Conservation (phyloP, 495 filamentous ascomycete genomes). For the Halenospora varia region DNA sequence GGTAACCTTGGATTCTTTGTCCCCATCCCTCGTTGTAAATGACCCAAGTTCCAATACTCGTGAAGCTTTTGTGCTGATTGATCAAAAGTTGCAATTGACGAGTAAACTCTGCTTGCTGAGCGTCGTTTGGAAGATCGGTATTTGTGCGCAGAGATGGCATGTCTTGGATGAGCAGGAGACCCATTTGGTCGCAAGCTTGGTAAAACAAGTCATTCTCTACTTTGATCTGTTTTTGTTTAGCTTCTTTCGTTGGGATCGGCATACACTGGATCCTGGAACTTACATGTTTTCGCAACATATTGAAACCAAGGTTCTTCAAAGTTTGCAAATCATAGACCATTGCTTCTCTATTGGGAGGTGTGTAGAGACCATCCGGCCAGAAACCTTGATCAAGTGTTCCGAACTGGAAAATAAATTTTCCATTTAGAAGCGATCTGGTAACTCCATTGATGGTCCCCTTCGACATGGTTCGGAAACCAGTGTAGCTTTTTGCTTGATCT, state of each 20-base stretch:
- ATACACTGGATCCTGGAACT: constrained; percentile 20
- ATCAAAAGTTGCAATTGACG: constrained; percentile 59
- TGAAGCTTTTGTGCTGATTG: constrained; percentile 57
- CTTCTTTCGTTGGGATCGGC: too few species aligned
- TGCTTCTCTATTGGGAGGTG: constrained; percentile 55
- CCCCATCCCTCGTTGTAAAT: constrained; percentile 75
- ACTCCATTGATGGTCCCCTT: constrained; percentile 50
- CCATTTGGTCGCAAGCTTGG: constrained; percentile 60
- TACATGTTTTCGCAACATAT: constrained; percentile 66
- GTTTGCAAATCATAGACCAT: constrained; percentile 61
- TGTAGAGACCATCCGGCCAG: constrained; percentile 65
- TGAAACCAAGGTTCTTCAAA: constrained; percentile 59
- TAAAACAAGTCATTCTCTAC: constrained; percentile 63
- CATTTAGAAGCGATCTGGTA: constrained; percentile 58
- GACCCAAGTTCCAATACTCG: constrained; percentile 43
- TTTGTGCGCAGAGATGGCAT: constrained; percentile 53
- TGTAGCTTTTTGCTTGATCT: constrained; percentile 56
- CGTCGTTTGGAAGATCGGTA: constrained; percentile 36
- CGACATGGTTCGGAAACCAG: constrained; percentile 61
- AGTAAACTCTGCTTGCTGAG: constrained; percentile 54
- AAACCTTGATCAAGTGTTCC: constrained; percentile 66
- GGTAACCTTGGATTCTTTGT: constrained; percentile 43
- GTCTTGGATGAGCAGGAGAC: constrained; percentile 62
- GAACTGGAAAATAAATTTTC: constrained; percentile 60
- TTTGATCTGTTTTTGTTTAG: constrained; percentile 50